These are phyloP conservation scores for Trichoderma endophyticum DNA, from an alignment of 2,329 filamentous ascomycete species.

Conservation along the genomic window DNA sequence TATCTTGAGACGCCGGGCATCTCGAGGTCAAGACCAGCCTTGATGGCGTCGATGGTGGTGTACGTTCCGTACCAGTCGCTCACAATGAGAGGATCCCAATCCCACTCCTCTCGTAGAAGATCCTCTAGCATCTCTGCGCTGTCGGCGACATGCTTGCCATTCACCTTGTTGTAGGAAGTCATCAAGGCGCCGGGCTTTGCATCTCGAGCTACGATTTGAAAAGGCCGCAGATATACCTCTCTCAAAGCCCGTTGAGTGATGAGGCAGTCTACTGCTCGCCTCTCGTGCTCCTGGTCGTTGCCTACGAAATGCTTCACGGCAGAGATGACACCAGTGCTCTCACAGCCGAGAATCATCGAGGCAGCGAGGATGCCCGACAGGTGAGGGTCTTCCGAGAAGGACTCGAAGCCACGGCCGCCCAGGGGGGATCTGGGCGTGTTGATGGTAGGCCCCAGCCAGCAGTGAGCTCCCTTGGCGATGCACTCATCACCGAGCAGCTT, in stretches of 20 bases:
- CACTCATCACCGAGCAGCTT: slow-evolving; percentile 1
- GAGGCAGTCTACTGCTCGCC: slow-evolving; percentile 1
- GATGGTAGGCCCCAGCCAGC: slow-evolving; percentile 1
- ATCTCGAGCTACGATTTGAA: slow-evolving; percentile 4
- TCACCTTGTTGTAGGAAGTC: slow-evolving; percentile 9
- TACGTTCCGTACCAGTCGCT: slow-evolving; percentile 6
- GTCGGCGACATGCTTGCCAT: neutral
- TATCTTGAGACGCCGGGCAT: slow-evolving; percentile 4
- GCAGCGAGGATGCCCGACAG: neutral
- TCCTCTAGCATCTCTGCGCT: neutral
- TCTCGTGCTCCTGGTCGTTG: slow-evolving; percentile 7
- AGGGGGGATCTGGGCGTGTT: slow-evolving; percentile 1
- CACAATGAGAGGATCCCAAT: slow-evolving; percentile 3
- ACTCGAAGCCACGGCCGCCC: slow-evolving; percentile 1
- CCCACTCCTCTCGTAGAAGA: neutral
- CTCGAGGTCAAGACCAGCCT: slow-evolving; percentile 1
- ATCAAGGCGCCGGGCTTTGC: neutral
- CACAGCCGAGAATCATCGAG: neutral
- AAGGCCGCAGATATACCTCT: neutral
- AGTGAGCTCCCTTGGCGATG: slow-evolving; percentile 5
- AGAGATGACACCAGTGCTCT: neutral
- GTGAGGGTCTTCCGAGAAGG: neutral
- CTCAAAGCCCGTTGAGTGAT: neutral
- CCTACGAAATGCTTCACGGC: slow-evolving; percentile 3
- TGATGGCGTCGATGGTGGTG: neutral